A percentile compares a stretch with the other conserved stretches of the same genome.
Conservation (phyloP, 495 filamentous ascomycete species). For the Tuber borchii region DNA sequence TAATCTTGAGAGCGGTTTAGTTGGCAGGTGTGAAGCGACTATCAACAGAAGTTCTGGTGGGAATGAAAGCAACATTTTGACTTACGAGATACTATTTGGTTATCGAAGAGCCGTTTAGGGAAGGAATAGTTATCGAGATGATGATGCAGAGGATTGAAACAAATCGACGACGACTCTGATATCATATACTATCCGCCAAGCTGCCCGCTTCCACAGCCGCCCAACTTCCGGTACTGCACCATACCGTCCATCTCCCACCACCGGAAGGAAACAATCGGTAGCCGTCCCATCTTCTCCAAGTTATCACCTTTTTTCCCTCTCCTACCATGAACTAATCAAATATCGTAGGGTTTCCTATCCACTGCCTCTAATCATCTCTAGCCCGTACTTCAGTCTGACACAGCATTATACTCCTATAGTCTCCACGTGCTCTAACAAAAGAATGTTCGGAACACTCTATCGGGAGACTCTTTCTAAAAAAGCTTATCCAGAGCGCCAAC, state of each 20-base stretch:
- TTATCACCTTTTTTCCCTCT: background rate
- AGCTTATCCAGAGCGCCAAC: background rate
- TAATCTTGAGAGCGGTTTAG: background rate
- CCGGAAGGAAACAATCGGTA: background rate
- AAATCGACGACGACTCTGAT: background rate
- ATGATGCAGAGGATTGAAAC: background rate
- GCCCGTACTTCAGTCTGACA: background rate
- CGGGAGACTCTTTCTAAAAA: background rate
- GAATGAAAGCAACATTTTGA: constrained; percentile 3
- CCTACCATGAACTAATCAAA: background rate
- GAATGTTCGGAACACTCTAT: background rate
- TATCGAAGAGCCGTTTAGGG: background rate
- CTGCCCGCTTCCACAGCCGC: background rate
- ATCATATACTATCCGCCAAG: background rate
- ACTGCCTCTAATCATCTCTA: background rate
- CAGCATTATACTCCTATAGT: background rate
- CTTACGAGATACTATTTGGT: background rate
- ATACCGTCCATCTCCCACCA: background rate
- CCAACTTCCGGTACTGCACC: background rate
- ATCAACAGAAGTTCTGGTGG: background rate
- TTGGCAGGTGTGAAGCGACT: background rate
- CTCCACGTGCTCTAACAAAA: background rate
- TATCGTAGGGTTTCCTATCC: background rate
- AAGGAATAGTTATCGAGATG: background rate
- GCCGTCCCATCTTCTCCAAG: background rate